Conservation (phyloP, 2,329 filamentous ascomycete genomes). For the Aureobasidium subglaciale region DNA sequence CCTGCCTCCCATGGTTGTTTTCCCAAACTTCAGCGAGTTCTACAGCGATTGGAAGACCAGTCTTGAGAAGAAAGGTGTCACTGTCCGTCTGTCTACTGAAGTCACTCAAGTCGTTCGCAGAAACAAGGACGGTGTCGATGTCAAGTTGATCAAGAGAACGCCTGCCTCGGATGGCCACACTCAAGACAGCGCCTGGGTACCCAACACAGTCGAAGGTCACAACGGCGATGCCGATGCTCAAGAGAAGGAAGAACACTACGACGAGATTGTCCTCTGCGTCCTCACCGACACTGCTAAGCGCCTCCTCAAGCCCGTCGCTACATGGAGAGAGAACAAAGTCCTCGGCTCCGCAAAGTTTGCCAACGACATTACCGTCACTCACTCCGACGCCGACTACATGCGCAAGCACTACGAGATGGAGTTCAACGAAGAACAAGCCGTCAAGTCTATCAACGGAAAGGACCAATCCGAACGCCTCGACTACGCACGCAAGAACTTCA, state of each 20-base stretch:
- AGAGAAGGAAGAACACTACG: conserved; percentile 47
- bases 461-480: conserved; percentile 38
- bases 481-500: conserved; percentile 46
- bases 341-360: conserved; percentile 64
- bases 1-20: conserved; percentile 53
- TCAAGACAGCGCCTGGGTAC: conserved; percentile 38
- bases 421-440: conserved; percentile 45
- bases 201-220: conserved; percentile 27
- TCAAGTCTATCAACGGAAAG: conserved; percentile 33
- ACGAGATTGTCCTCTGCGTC: conserved; percentile 61
- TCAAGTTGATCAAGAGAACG: conserved; percentile 41
- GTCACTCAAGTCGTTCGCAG: conserved; percentile 47
- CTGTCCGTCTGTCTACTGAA: conserved; percentile 50
- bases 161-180: conserved; percentile 38
- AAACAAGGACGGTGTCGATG: conserved; percentile 45
- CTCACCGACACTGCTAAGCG: conserved; percentile 51
- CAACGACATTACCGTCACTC: conserved; percentile 65
- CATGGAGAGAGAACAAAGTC: conserved; percentile 57
- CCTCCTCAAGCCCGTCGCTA: conserved; percentile 51
- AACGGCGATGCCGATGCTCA: conserved; percentile 35
- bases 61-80: conserved; percentile 48
- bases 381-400: conserved; percentile 59
- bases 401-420: conserved; percentile 59
- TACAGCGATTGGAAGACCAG: conserved; percentile 54
- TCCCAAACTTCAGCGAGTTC: conserved; percentile 55